phyloP scores from a whole-genome alignment of 345 rosid species.

The Populus nigra region DNA sequence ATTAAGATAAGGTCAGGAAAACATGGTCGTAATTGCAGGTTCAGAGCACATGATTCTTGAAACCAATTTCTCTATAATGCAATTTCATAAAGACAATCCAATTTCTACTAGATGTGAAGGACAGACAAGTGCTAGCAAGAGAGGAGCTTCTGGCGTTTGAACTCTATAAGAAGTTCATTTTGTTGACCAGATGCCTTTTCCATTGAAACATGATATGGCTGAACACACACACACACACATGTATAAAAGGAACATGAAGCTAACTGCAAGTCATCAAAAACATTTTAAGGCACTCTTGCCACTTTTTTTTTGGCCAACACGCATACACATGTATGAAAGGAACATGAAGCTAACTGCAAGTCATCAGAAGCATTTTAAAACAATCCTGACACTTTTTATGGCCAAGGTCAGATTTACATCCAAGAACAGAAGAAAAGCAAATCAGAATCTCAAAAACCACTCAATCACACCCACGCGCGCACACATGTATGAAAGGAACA shows the following conservation, averaged over 20 bases:
- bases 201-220: background rate
- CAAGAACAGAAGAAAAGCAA: background rate
- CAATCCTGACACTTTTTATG: background rate
- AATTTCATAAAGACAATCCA: background rate
- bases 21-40: background rate
- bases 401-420: background rate
- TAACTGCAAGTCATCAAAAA: background rate
- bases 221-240: background rate
- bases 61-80: background rate
- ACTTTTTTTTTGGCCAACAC: background rate
- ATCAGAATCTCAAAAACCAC: background rate
- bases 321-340: background rate
- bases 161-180: background rate
- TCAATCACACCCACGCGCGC: no score
- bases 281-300: background rate
- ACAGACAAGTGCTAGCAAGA: background rate
- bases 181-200: background rate
- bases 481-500: background rate
- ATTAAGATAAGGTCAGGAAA: background rate
- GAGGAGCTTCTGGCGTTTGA: background rate
- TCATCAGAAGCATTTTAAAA: background rate
- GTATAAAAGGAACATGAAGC: no score
- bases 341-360: background rate
- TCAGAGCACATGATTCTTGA: background rate
- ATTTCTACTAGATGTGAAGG: background rate